Evolutionary conservation across 139 green algal genomes (phyloP).

Genomic region (Ulvella scutata): DNA sequence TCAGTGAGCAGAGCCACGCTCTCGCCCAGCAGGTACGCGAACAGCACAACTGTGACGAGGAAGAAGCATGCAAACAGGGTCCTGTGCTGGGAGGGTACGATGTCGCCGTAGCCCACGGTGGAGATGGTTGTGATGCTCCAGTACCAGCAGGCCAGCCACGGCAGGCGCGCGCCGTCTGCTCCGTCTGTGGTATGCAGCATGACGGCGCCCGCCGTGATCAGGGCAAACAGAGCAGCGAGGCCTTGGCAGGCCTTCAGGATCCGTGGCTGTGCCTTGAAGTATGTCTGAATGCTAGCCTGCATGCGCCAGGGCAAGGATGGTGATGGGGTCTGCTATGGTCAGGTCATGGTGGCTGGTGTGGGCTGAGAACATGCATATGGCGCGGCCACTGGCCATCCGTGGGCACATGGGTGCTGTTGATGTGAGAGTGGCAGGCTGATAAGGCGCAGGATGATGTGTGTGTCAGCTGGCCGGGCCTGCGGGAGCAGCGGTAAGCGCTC

Average conservation of each 20-base stretch:
- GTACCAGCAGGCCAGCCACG: slow-evolving; percentile 7
- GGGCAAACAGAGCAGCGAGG: not conserved
- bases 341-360: too few relatives aligned
- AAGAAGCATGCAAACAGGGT: not conserved
- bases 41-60: not conserved
- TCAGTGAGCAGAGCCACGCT: not conserved
- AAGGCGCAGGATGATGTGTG: too few relatives aligned
- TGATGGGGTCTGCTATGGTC: too few relatives aligned
- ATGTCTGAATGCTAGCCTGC: not conserved
- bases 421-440: too few relatives aligned
- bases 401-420: too few relatives aligned
- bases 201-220: not conserved
- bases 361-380: too few relatives aligned
- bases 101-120: slow-evolving; percentile 40
- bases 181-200: not conserved
- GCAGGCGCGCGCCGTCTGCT: not conserved
- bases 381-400: too few relatives aligned
- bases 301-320: too few relatives aligned
- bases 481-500: too few relatives aligned
- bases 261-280: not conserved
- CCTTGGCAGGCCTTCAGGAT: not conserved
- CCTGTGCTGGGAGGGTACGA: not conserved
- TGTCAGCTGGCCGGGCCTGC: too few relatives aligned
- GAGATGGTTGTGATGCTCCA: slow-evolving; percentile 33
- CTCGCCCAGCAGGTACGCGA: not conserved